phyloP scores from a whole-genome alignment of 148 eudicot species.

The Rhododendron kiyosumense region DNA sequence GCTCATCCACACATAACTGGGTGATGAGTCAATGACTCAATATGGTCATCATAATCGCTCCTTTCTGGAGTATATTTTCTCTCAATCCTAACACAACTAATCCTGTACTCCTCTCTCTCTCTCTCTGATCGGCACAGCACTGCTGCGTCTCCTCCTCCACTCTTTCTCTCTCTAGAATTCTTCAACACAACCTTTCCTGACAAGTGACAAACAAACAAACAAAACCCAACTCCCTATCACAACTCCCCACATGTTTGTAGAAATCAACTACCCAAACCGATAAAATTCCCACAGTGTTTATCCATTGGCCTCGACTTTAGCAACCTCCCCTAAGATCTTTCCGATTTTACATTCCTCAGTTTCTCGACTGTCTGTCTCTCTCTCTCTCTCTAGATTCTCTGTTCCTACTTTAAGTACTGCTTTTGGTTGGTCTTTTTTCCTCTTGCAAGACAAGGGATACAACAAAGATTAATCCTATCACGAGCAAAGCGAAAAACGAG shows the following conservation, averaged over 20 bases:
- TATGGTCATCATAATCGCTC: neutral
- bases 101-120: neutral
- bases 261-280: neutral
- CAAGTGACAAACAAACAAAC: constrained; percentile 5
- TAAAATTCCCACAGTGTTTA: constrained; percentile 12
- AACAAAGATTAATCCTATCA: too few relatives aligned
- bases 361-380: too few relatives aligned
- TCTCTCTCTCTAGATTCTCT: too few relatives aligned
- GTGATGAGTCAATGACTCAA: neutral
- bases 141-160: neutral
- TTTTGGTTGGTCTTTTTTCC: neutral
- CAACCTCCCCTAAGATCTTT: neutral
- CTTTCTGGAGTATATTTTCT: neutral
- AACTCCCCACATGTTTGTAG: neutral
- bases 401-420: too few relatives aligned
- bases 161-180: neutral
- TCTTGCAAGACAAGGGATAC: too few relatives aligned
- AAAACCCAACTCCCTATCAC: neutral
- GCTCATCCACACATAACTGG: neutral
- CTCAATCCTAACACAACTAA: neutral
- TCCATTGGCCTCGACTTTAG: constrained; percentile 32
- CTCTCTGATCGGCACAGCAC: neutral
- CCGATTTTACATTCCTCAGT: neutral
- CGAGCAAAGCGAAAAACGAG: neutral
- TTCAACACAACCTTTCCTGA: neutral